Evolutionary conservation across 805 yeast genomes (phyloP), one percentile per base, ranked within the genome.

Genomic region (Wickerhamomyces chambardii): DNA sequence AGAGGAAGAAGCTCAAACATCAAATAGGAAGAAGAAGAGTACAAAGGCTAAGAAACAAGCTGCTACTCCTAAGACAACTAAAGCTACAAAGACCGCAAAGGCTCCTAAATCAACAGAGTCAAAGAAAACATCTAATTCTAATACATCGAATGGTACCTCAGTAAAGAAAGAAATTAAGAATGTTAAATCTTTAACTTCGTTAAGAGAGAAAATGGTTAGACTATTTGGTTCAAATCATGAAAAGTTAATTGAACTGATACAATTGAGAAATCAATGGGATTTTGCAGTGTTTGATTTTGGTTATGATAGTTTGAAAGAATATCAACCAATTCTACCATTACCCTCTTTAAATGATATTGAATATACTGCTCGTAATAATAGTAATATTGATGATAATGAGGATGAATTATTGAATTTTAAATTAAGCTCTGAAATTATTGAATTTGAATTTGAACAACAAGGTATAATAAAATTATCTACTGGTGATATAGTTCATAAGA

Each of bases 231-330:
- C 56, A 19, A 67, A 74, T 43, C 64, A 61, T 27, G 51, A 51
- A 1, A 63, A 63, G 34, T 60, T 73, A 29, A 52, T 68, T 10
- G 51, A 54, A 15, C 53, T 73, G 3, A 54, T 72, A 4, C 53
- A 63, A 17, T 60, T 66, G 27, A 69, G 79, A 38, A 62, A 59
- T 15, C 56, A 55, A 4, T 78, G 81, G 75, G 75, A 73, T 26
- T 53, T 53, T 2, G 53, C 60, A 19, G 41, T 73, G 28, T 75
- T 75, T 40, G 57, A 54, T 44, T 50, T 73, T 46, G 58, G 63
- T 21, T 56, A 59, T 28, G 43, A 52, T 5, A 40, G 50, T 33
- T 39, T 67, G 15, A 36, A 44, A 28, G 36, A 35, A 1, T 24
- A 8, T 8, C 46, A 51, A n/a, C 44, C 45, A 19, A 19, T 19